phyloP scores from a whole-genome alignment of 441 rosid genomes.

The Erysimum pusillum region DNA sequence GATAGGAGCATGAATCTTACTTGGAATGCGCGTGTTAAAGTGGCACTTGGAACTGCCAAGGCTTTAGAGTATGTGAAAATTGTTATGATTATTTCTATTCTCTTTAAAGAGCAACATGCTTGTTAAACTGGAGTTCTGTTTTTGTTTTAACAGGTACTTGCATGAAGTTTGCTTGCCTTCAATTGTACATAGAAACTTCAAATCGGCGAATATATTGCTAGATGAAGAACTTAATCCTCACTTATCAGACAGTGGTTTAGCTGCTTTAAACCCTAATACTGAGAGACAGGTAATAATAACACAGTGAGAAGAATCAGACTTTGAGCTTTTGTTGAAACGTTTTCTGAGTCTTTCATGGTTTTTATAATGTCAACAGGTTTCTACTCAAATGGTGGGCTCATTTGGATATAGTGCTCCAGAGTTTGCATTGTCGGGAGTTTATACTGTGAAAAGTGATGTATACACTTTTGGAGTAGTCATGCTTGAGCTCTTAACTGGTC shows the following conservation, averaged over 20 bases:
- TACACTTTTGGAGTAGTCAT: slow-evolving; percentile 98
- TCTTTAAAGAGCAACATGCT: not conserved
- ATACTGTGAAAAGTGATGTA: slow-evolving; percentile 96
- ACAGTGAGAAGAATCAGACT: not conserved
- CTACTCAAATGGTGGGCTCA: slow-evolving; percentile 90
- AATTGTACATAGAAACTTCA: slow-evolving; percentile 93
- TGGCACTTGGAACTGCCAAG: slow-evolving; percentile 96
- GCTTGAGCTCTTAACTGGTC: slow-evolving; percentile 95
- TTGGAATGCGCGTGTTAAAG: slow-evolving; percentile 97
- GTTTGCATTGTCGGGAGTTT: slow-evolving; percentile 90
- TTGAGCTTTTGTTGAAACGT: slow-evolving; percentile 1
- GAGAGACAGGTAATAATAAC: slow-evolving; percentile 94
- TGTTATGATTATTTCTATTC: slow-evolving; percentile 17
- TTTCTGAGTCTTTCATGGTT: slow-evolving; percentile 16
- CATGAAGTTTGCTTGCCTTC: slow-evolving; percentile 98
- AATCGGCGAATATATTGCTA: slow-evolving; percentile 91
- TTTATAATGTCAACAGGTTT: slow-evolving; percentile 59
- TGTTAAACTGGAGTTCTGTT: slow-evolving; percentile 6
- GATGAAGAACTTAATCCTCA: slow-evolving; percentile 95
- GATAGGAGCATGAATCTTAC: slow-evolving; percentile 71
- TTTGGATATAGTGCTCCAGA: slow-evolving; percentile 98
- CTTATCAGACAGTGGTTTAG: slow-evolving; percentile 92
- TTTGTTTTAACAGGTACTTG: slow-evolving; percentile 71
- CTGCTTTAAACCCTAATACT: slow-evolving; percentile 87
- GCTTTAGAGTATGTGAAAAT: slow-evolving; percentile 86